Percentiles rank a stretch among this genome's conserved stretches.
phyloP scores from a whole-genome alignment of 306 rosid species.

The Nissolia schottii region DNA sequence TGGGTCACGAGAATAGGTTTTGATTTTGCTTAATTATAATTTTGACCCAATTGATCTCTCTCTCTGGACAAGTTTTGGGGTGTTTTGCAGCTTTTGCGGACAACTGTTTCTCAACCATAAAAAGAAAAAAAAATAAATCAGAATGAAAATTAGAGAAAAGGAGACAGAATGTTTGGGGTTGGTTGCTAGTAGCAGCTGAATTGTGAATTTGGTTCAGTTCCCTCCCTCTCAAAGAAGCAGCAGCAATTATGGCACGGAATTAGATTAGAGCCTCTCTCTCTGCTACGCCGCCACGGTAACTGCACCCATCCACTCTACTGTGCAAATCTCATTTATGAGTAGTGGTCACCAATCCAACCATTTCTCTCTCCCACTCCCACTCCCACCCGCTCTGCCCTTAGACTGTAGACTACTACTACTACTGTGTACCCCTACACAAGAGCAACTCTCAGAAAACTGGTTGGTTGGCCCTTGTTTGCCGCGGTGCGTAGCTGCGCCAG shows the following conservation, averaged over 20 bases:
- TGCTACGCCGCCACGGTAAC: slow-evolving; percentile 99
- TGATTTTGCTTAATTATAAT: slow-evolving; percentile 25
- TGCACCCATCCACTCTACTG: slow-evolving; percentile 55
- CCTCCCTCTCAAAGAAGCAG: no score
- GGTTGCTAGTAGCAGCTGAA: not conserved
- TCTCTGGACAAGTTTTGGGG: slow-evolving; percentile 24
- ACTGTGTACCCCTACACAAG: not conserved
- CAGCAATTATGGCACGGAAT: slow-evolving; percentile 79
- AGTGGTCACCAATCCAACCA: slow-evolving; percentile 26
- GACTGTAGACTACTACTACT: slow-evolving; percentile 2
- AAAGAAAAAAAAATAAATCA: not conserved
- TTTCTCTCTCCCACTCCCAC: not conserved
- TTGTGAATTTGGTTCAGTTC: slow-evolving; percentile 35
- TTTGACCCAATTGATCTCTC: slow-evolving; percentile 25
- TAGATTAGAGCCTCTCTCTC: slow-evolving; percentile 36
- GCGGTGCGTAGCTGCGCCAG: not conserved
- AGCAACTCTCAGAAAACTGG: slow-evolving; percentile 5
- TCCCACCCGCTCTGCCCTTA: not conserved
- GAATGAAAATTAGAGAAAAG: not conserved
- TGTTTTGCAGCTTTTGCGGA: slow-evolving; percentile 52
- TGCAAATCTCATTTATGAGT: slow-evolving; percentile 32
- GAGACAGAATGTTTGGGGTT: not conserved
- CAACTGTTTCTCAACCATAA: not conserved
- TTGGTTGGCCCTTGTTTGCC: slow-evolving; percentile 26
- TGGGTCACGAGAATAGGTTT: not conserved